Base-by-base conservation (phyloP, 306 rosid genomes). In the Pyrus communis region DNA sequence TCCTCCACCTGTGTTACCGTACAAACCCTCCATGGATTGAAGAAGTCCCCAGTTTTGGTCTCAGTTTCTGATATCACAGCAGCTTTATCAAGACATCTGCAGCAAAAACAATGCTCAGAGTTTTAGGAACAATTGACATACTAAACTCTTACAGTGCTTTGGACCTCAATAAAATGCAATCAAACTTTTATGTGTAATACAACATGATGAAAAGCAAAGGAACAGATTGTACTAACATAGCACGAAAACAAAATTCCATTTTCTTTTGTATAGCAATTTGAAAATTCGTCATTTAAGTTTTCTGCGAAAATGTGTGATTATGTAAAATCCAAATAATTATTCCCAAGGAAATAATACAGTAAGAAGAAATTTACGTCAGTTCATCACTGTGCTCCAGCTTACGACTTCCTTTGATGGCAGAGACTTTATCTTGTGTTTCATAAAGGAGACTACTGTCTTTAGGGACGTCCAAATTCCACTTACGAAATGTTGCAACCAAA, bases 1-100 rank as follows among this genome's bases (percentile, higher is more conserved):
- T 95, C 99, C 86, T 95, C 99, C 59, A 95, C 93, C 85, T 95
- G 97, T 65, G 99, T 95, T 70, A 95, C 97, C 1, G 93, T 89
- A 85, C 99, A 95, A 60, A 95, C 89, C 85, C 86, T 88, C 97
- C 99, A 95, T 11, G 84, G 85, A 82, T 95, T 75, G 67, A 90
- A 90, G 60, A 83, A 86, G 74, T 87, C 82, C 17, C 92, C 96
- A 11, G 78, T 80, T 83, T 81, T 86, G 17, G 42, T 79, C 79
- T 90, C 96, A 2, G 79, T 80, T 58, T 84, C 92, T 22, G 97
- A 86, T 59, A 87, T 72, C 45, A 95, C 84, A 73, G 97, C 93
- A 13, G 99, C 97, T 85, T 84, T 92, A 78, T 95, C 97, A 79
- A 92, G 96, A 75, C 89, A 90, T 87, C 99, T 95, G 89, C 86